These are phyloP conservation scores for Phytopythium vexans DNA, from an alignment of 352 stramenopile species.

Conservation along the genomic window DNA sequence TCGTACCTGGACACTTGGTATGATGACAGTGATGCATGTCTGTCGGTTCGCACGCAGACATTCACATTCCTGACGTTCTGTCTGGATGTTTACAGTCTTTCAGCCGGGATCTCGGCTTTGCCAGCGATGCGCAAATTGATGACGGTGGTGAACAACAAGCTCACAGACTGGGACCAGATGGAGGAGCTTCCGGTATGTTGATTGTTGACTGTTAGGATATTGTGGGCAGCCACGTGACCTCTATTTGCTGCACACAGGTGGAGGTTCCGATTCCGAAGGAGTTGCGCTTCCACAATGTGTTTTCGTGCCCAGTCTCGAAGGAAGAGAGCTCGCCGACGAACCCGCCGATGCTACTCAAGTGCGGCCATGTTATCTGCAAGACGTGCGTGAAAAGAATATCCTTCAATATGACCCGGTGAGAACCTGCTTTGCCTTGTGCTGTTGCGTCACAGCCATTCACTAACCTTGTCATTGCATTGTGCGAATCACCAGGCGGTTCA, in stretches of 20 bases:
- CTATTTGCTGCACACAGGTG: conserved; percentile 23
- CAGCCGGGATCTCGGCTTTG: conserved; percentile 61
- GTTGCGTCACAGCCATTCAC: neutral
- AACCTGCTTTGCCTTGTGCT: conserved; percentile 1
- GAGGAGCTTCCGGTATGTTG: conserved; percentile 63
- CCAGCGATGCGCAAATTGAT: conserved; percentile 80
- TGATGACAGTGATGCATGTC: neutral
- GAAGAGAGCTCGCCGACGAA: conserved; percentile 84
- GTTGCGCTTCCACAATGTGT: conserved; percentile 84
- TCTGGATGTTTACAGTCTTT: conserved; percentile 35
- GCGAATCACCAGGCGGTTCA: conserved; percentile 59
- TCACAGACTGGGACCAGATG: conserved; percentile 69
- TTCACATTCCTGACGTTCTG: neutral
- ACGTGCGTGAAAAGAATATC: conserved; percentile 81
- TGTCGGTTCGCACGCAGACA: neutral
- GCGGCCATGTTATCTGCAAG: conserved; percentile 81
- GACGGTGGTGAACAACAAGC: conserved; percentile 74
- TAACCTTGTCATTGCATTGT: conserved; percentile 8
- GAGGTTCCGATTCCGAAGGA: conserved; percentile 80
- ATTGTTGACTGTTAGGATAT: neutral
- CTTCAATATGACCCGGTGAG: conserved; percentile 72
- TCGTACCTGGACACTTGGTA: conserved; percentile 79
- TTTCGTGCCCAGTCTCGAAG: conserved; percentile 85
- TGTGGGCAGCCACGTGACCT: conserved; percentile 4
- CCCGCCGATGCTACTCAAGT: conserved; percentile 84